These are phyloP conservation scores for Vicia faba DNA, from an alignment of 306 rosid species.

Conservation along the genomic window DNA sequence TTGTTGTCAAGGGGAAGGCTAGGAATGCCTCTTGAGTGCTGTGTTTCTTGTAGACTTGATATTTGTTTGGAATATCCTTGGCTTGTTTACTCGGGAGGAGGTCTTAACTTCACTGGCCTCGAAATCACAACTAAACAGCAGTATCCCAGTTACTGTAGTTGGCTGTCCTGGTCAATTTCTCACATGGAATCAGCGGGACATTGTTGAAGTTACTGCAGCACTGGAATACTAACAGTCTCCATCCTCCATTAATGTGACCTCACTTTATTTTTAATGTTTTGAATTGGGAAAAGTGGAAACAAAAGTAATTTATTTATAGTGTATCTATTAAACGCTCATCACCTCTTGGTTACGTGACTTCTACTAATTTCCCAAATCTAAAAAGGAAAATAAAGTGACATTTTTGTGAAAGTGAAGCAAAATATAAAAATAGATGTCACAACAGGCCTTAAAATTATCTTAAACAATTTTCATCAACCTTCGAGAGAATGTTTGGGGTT, in stretches of 20 bases:
- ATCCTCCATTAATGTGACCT: background rate
- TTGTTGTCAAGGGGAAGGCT: background rate
- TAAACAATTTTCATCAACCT: slow-evolving; percentile 9
- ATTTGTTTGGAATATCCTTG: background rate
- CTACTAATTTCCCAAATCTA: background rate
- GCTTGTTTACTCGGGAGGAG: background rate
- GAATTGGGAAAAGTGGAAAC: background rate
- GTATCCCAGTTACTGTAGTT: background rate
- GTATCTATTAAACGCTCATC: background rate
- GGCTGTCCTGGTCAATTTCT: too few species aligned
- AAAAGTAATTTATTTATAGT: background rate
- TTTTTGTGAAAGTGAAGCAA: slow-evolving; percentile 1
- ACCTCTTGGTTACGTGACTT: background rate
- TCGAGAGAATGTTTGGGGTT: slow-evolving; percentile 11
- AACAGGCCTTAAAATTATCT: background rate
- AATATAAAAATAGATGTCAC: background rate
- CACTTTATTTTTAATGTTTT: background rate
- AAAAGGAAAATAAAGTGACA: background rate
- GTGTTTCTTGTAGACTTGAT: background rate
- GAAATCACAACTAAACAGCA: background rate
- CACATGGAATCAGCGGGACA: background rate
- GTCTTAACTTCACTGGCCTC: background rate
- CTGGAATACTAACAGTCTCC: background rate
- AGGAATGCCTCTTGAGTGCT: slow-evolving; percentile 1
- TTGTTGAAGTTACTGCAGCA: slow-evolving; percentile 2